Base-by-base conservation (phyloP, 768 basidiomycete species). In the Lentinula sp. region DNA sequence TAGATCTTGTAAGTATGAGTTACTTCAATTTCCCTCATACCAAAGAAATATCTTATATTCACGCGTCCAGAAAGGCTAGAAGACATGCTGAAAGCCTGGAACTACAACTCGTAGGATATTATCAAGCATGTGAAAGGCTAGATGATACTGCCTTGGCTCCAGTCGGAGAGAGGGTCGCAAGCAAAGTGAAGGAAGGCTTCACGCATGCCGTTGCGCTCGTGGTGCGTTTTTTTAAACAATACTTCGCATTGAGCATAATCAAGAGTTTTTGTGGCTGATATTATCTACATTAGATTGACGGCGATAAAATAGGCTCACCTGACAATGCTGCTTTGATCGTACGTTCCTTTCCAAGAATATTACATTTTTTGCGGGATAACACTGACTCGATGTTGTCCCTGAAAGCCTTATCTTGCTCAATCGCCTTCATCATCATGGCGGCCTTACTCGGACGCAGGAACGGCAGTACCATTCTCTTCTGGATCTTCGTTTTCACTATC, bases 111-210 rank as follows among this genome's bases (percentile, higher is more conserved):
- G 87, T 91, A 4, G 89, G 88, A 1, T 90, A 88, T 66, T 91
- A 91, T 67, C 87, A 91, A 67, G 89, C 87, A 2, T 84, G 81
- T 52, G 86, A 88, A 65, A 75, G 82, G 49, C 48, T 87, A 45
- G 83, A 85, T 39, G 86, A 89, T 59, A 77, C 75, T 1, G 74
- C 81, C 3, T 74, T 93, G 4, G 84, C 81, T 32, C 84, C 85
- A 0, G 84, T 88, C 10, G 86, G 88, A 8, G 87, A 88, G 69
- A 80, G 77, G 55, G 80, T 91, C 4, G 82, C 81, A 1, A 74
- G 76, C 35, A 82, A 80, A 68, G 75, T 93, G 21, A 77, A 76
- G 63, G 72, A 75, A 18, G 72, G 72, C 15, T 89, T 89, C 65
- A 68, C 71, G 10, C 78, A 85, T 63, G 84, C 88, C 0, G 70